These are phyloP conservation scores for Neurospora cerealis DNA, from an alignment of 495 filamentous ascomycete species.

Conservation along the genomic window DNA sequence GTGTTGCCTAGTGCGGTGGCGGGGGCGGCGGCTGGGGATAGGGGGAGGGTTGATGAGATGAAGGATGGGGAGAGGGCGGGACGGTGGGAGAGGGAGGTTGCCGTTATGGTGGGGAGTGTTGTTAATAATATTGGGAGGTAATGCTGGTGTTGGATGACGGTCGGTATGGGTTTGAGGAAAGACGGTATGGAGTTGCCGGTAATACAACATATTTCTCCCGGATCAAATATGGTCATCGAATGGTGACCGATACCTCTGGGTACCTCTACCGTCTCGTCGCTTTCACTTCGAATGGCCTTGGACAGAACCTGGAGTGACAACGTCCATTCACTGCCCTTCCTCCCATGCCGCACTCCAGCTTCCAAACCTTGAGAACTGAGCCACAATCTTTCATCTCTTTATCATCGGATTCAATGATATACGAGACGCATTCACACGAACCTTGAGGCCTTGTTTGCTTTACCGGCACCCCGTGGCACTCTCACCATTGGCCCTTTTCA, in stretches of 20 bases:
- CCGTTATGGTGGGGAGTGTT: conserved; percentile 85
- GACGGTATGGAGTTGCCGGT: neutral
- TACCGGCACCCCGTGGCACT: neutral
- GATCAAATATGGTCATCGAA: neutral
- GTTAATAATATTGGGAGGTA: conserved; percentile 35
- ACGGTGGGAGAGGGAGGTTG: conserved; percentile 80
- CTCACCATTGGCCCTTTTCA: neutral
- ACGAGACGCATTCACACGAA: neutral
- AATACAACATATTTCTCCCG: neutral
- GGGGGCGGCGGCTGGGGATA: conserved; percentile 26
- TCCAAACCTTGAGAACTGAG: neutral
- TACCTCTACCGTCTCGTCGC: neutral
- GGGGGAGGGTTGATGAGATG: conserved; percentile 21
- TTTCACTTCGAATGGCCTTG: neutral
- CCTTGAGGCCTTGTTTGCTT: neutral
- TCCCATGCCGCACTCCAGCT: neutral
- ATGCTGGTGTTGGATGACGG: neutral
- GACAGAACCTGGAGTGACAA: neutral
- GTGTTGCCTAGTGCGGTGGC: conserved; percentile 38
- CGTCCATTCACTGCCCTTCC: neutral
- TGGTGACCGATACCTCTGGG: neutral
- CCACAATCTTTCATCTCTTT: neutral
- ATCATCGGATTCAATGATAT: neutral
- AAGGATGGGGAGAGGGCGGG: conserved; percentile 24
- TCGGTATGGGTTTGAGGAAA: neutral